These are phyloP conservation scores for Ustilago cynodontis DNA, from an alignment of 1,284 basidiomycete species.

Conservation along the genomic window DNA sequence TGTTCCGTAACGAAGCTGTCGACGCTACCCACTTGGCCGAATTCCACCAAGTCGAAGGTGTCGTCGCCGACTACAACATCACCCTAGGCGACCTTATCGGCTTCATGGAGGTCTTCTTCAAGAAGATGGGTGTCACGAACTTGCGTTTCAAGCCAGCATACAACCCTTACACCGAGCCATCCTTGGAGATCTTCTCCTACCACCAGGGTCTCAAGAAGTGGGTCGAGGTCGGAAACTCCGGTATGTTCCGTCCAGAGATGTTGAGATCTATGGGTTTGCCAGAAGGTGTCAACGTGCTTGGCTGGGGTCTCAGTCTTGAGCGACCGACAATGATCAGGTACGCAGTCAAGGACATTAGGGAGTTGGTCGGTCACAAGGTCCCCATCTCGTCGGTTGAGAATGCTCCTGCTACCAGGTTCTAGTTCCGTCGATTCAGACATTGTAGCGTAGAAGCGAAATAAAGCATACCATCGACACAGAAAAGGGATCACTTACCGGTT, in stretches of 20 bases:
- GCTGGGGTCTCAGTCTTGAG: slow-evolving; percentile 95
- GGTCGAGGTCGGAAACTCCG: slow-evolving; percentile 89
- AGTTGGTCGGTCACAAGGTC: slow-evolving; percentile 96
- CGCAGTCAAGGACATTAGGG: slow-evolving; percentile 93
- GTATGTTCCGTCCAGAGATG: slow-evolving; percentile 99
- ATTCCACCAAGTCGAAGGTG: slow-evolving; percentile 99
- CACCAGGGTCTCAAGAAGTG: slow-evolving; percentile 93
- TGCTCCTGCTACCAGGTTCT: slow-evolving; percentile 68
- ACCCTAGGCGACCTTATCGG: slow-evolving; percentile 98
- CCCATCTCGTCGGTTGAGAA: slow-evolving; percentile 72
- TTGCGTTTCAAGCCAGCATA: slow-evolving; percentile 97
- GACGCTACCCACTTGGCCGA: slow-evolving; percentile 99
- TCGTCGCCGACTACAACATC: slow-evolving; percentile 92
- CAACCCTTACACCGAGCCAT: slow-evolving; percentile 81
- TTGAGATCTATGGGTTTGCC: slow-evolving; percentile 96
- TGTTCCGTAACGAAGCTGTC: slow-evolving; percentile 98
- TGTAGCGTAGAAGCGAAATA: not conserved
- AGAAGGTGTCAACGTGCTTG: slow-evolving; percentile 94
- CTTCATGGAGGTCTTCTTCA: slow-evolving; percentile 79
- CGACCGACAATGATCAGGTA: slow-evolving; percentile 96
- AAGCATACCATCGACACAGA: not conserved
- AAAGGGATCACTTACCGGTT: too few species aligned
- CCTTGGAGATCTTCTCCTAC: slow-evolving; percentile 99
- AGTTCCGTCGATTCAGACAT: not conserved
- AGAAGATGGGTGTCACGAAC: slow-evolving; percentile 94